These are phyloP conservation scores for Kregervanrija delftensis DNA, from an alignment of 805 yeast genomes.

Conservation along the genomic window DNA sequence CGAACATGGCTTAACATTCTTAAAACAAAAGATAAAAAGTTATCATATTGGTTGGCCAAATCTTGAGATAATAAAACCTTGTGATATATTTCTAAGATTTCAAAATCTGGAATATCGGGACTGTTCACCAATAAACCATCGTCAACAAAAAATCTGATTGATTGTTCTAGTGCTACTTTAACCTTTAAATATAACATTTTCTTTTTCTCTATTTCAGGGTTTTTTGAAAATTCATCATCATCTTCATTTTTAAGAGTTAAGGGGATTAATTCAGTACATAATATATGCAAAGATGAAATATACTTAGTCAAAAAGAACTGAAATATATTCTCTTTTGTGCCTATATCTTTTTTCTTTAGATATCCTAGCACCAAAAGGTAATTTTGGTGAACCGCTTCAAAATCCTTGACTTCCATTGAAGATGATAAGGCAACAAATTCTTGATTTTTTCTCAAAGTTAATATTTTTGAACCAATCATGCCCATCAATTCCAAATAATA, in stretches of 20 bases:
- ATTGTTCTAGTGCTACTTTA: neutral
- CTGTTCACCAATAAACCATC: neutral
- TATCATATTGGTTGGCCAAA: conserved; percentile 39
- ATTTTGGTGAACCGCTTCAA: neutral
- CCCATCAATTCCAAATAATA: conserved; percentile 58
- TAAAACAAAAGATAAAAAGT: conserved; percentile 44
- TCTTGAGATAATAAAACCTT: conserved; percentile 25
- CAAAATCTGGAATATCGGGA: neutral
- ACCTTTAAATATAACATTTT: conserved; percentile 1
- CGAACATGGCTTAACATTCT: conserved; percentile 41
- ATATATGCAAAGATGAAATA: no score
- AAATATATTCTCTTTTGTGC: no score
- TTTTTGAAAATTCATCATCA: neutral
- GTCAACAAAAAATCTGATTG: neutral
- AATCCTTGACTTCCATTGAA: conserved; percentile 7
- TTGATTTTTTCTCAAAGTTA: conserved; percentile 25
- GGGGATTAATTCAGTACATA: no score
- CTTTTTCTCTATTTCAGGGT: neutral
- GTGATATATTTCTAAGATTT: conserved; percentile 13
- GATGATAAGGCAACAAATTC: neutral
- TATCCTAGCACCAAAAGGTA: neutral
- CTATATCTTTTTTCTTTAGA: neutral
- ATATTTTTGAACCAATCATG: conserved; percentile 44
- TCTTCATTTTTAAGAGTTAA: no score
- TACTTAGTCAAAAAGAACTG: no score